Percentiles rank a stretch among this genome's conserved stretches.
phyloP scores from a whole-genome alignment of 1,284 basidiomycete genomes.

The Fomitopsis schrenkii region DNA sequence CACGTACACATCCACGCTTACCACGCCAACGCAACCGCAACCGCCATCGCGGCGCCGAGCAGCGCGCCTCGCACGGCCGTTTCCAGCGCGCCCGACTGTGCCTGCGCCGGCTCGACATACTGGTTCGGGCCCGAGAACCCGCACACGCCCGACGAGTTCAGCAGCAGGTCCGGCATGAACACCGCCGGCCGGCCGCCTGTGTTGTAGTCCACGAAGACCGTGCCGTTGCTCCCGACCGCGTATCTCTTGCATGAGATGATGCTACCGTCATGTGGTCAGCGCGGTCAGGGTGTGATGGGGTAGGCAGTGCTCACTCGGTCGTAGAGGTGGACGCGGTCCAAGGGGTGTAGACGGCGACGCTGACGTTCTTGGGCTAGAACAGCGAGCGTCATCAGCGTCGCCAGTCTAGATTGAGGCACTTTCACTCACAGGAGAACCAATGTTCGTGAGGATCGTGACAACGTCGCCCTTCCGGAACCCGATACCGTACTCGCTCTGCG shows the following conservation, averaged over 20 bases:
- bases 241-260: slow-evolving; percentile 60
- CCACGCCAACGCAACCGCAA: not conserved
- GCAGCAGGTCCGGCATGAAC: slow-evolving; percentile 38
- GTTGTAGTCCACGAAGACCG: slow-evolving; percentile 53
- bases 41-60: not conserved
- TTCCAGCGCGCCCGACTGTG: not conserved
- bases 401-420: not conserved
- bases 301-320: slow-evolving; percentile 44
- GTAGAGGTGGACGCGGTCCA: slow-evolving; percentile 41
- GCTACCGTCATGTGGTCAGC: slow-evolving; percentile 27
- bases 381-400: not conserved
- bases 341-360: slow-evolving; percentile 51
- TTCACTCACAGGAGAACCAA: slow-evolving; percentile 62
- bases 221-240: slow-evolving; percentile 60
- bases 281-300: not conserved
- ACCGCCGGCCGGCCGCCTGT: slow-evolving; percentile 56
- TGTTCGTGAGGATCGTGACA: slow-evolving; percentile 71
- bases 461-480: slow-evolving; percentile 72
- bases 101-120: not conserved
- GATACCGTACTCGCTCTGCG: slow-evolving; percentile 53
- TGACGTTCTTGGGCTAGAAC: slow-evolving; percentile 49
- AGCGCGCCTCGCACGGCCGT: not conserved
- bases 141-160: slow-evolving; percentile 39
- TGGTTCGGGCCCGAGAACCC: slow-evolving; percentile 10
- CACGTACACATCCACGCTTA: not conserved